phyloP scores from a whole-genome alignment of 805 yeast species.

The Candida nemodendra region DNA sequence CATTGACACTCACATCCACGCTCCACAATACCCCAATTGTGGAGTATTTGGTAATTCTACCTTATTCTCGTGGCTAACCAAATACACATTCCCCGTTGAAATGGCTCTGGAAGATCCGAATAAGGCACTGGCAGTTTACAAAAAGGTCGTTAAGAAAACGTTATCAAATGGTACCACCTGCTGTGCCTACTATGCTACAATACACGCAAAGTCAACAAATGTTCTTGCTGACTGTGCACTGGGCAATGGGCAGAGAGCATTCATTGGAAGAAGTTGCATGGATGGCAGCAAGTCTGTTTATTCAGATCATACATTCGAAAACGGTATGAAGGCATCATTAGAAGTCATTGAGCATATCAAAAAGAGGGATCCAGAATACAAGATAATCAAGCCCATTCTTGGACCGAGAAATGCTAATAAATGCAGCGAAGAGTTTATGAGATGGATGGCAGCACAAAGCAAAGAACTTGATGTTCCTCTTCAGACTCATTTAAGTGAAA shows the following conservation, averaged over 20 bases:
- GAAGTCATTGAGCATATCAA: constrained; percentile 54
- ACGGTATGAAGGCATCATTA: constrained; percentile 41
- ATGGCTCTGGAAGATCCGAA: constrained; percentile 50
- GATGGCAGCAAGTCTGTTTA: constrained; percentile 42
- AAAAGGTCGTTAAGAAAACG: constrained; percentile 62
- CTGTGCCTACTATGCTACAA: constrained; percentile 67
- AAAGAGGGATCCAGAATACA: constrained; percentile 46
- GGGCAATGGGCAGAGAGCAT: constrained; percentile 71
- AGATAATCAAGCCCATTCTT: constrained; percentile 63
- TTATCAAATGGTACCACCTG: constrained; percentile 79
- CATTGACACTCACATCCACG: constrained; percentile 74
- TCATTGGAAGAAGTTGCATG: constrained; percentile 91
- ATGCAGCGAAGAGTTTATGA: constrained; percentile 63
- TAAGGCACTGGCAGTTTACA: constrained; percentile 58
- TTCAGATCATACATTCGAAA: constrained; percentile 8
- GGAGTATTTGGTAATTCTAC: constrained; percentile 81
- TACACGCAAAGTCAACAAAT: constrained; percentile 60
- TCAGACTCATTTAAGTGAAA: constrained; percentile 86
- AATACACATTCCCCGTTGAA: constrained; percentile 84
- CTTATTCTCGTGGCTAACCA: constrained; percentile 70
- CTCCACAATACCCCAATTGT: constrained; percentile 71
- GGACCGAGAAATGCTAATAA: constrained; percentile 93
- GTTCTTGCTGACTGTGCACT: constrained; percentile 68
- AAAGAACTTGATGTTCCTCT: constrained; percentile 46
- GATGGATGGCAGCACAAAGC: constrained; percentile 41